A percentile compares a stretch with the other conserved stretches of the same genome.
phyloP scores from a whole-genome alignment of 495 filamentous ascomycete species.

The Tuber melanosporum region DNA sequence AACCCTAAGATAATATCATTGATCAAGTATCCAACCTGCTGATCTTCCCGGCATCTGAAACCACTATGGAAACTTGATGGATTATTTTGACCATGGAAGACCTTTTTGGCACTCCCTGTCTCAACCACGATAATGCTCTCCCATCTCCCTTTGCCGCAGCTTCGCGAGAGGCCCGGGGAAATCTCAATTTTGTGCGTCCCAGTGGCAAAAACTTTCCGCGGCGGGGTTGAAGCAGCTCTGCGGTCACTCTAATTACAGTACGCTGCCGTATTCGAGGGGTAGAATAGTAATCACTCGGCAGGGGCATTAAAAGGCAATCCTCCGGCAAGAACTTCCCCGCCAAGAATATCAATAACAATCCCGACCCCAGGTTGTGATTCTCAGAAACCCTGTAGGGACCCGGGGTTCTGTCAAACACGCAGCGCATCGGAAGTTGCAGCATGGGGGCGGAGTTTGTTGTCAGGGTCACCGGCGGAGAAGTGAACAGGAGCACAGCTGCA shows the following conservation, averaged over 20 bases:
- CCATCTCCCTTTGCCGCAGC: background rate
- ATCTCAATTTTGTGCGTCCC: background rate
- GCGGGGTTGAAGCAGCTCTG: background rate
- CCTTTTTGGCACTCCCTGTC: background rate
- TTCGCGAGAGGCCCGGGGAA: background rate
- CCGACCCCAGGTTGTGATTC: background rate
- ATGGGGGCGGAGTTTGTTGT: background rate
- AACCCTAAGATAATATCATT: background rate
- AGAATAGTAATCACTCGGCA: constrained; percentile 1
- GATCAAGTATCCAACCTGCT: background rate
- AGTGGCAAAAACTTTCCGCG: background rate
- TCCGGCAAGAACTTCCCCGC: background rate
- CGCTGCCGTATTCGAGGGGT: background rate
- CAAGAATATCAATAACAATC: background rate
- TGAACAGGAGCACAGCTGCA: background rate
- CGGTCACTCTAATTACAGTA: background rate
- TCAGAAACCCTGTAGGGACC: background rate
- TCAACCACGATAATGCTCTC: background rate
- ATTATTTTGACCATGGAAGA: background rate
- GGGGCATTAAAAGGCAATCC: background rate
- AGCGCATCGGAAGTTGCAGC: constrained; percentile 3
- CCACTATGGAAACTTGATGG: background rate
- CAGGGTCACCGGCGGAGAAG: background rate
- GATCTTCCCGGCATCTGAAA: background rate
- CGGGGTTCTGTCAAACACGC: background rate